Conservation (phyloP, 768 basidiomycete species). For the Candolleomyces eurysporus region DNA sequence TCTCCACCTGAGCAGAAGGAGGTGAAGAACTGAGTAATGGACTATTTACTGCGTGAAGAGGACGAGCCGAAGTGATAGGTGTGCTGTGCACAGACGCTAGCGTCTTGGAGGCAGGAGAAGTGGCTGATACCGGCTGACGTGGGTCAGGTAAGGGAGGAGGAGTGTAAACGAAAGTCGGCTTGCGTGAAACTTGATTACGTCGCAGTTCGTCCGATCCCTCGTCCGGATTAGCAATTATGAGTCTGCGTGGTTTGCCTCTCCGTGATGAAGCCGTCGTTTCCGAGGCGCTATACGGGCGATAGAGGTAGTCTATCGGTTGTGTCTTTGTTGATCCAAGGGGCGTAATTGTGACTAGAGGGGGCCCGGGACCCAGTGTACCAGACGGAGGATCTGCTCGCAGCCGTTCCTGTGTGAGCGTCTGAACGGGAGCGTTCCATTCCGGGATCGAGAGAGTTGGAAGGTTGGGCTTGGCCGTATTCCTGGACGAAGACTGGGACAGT, state of each 20-base stretch:
- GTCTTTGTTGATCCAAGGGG: background rate
- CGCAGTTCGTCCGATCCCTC: background rate
- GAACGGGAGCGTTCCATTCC: background rate
- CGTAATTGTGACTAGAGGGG: conserved; percentile 5
- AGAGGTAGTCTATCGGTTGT: background rate
- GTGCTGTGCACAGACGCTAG: background rate
- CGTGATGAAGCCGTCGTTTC: background rate
- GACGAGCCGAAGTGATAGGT: background rate
- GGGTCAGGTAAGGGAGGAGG: conserved; percentile 8
- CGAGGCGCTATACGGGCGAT: conserved; percentile 3
- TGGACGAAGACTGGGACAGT: too few species aligned
- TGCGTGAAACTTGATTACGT: background rate
- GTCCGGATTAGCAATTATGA: conserved; percentile 8
- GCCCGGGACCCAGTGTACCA: background rate
- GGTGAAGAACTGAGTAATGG: background rate
- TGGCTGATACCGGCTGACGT: background rate
- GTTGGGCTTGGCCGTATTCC: too few species aligned
- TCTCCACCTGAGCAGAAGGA: background rate
- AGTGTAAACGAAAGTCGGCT: conserved; percentile 5
- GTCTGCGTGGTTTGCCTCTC: background rate
- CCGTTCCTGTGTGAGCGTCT: background rate
- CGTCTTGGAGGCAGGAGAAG: background rate
- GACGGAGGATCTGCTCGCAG: background rate
- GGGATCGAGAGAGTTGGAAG: too few species aligned
- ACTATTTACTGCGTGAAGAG: background rate